These are phyloP conservation scores for Xylariaceae sp. DNA, from an alignment of 2,329 filamentous ascomycete species.

Conservation along the genomic window DNA sequence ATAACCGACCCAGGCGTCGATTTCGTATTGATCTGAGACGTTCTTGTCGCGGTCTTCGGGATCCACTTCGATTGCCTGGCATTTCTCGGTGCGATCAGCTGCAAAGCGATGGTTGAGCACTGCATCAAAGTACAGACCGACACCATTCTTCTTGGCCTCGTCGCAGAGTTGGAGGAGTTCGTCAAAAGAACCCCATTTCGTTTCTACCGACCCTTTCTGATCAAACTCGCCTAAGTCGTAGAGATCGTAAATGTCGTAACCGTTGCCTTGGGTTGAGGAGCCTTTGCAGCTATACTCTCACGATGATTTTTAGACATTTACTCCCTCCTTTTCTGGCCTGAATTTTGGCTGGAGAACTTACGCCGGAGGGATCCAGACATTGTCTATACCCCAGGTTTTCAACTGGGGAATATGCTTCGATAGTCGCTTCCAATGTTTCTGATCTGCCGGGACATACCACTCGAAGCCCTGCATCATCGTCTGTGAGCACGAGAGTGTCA, in stretches of 20 bases:
- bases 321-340: not conserved
- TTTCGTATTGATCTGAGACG: conserved; percentile 53
- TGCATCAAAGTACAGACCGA: conserved; percentile 64
- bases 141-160: conserved; percentile 46
- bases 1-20: conserved; percentile 66
- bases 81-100: conserved; percentile 60
- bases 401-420: conserved; percentile 48
- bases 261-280: conserved; percentile 55
- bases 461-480: conserved; percentile 61
- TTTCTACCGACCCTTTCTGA: conserved; percentile 58
- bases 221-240: conserved; percentile 70
- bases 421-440: conserved; percentile 59
- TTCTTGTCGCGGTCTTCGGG: conserved; percentile 38
- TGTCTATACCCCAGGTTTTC: conserved; percentile 56
- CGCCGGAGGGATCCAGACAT: conserved; percentile 66
- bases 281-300: conserved; percentile 53
- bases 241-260: conserved; percentile 67
- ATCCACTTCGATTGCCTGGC: conserved; percentile 58
- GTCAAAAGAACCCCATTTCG: conserved; percentile 66
- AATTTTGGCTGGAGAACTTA: not conserved
- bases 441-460: conserved; percentile 64
- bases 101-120: conserved; percentile 71
- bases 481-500: too few relatives aligned
- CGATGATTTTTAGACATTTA: conserved; percentile 2
- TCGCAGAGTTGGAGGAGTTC: conserved; percentile 53